Evolutionary conservation across 2,329 filamentous ascomycete species (phyloP), one percentile per base, ranked within the genome.

Genomic region (Fusarium oligoseptatum): DNA sequence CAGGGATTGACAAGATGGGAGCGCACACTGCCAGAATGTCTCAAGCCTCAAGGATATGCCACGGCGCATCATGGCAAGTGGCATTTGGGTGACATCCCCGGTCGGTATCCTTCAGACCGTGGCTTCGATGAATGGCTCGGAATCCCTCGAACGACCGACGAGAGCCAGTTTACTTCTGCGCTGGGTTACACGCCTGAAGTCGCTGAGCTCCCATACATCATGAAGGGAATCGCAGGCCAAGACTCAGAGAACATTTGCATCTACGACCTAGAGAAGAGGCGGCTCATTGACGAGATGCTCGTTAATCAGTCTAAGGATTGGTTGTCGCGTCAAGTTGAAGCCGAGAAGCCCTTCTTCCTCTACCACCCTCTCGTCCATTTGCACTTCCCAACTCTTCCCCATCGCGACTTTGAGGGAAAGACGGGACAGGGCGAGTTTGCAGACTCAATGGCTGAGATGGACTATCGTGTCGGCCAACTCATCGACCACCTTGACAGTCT

Each of bases 111-210:
- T 0, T 81, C 78, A 3, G 82, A 82, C 32, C 64, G 82, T 2
- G 82, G 82, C 0, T 84, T 84, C 27, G 81, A 83, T 32, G 80
- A 83, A 37, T 84, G 82, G 81, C 81, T 79, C 11, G 81, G 82
- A 1, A 84, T 84, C 17, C 82, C 82, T 0, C 66, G 82, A 8
- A 83, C 81, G 0, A 83, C 81, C 0, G 81, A 83, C 60, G 82
- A 83, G 67, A 82, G 75, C 3, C 81, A 82, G 61, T 83, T 83
- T 27, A 82, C 81, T 1, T 80, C 76, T 2, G 75, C 81, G 0
- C 22, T 80, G 4, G 82, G 82, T 1, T 83, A 79, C 34, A 77
- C 75, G 0, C 77, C 81, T 2, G 79, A 82, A n/a, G 76, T 81
- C 0, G 81, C 80, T 1, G 79, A 83, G 65, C 36, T 83, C 2